Evolutionary conservation across 192 early-diverging fungal genomes (phyloP).

Genomic region (Allomyces javanicus): DNA sequence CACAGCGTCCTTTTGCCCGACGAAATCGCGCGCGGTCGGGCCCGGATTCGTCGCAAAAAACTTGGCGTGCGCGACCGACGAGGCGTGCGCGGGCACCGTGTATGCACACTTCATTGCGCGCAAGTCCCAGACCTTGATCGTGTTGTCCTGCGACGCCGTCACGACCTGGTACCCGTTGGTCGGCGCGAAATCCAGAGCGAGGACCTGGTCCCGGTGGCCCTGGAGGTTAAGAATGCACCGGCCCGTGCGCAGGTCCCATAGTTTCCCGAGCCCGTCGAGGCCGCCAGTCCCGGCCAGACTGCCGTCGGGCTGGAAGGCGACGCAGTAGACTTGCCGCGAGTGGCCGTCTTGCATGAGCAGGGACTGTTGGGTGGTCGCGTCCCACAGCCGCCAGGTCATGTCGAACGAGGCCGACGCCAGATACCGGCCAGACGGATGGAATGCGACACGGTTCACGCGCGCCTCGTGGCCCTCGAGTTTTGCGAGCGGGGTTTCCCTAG

Average conservation of each 20-base stretch:
- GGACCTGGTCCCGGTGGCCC: slow-evolving; percentile 80
- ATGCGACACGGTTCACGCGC: slow-evolving; percentile 66
- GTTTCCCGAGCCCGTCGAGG: slow-evolving; percentile 72
- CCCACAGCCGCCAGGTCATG: slow-evolving; percentile 93
- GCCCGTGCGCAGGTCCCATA: slow-evolving; percentile 92
- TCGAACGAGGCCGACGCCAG: slow-evolving; percentile 61
- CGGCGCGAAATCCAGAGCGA: slow-evolving; percentile 74
- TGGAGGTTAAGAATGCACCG: slow-evolving; percentile 68
- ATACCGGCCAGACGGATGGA: slow-evolving; percentile 74
- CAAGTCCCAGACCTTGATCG: slow-evolving; percentile 83
- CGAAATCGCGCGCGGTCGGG: slow-evolving; percentile 7
- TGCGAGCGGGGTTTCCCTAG: slow-evolving; percentile 48
- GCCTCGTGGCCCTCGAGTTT: slow-evolving; percentile 59
- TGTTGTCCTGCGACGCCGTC: slow-evolving; percentile 79
- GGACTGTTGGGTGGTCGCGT: slow-evolving; percentile 51
- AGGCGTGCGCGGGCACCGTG: slow-evolving; percentile 81
- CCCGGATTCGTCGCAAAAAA: slow-evolving; percentile 23
- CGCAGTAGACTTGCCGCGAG: slow-evolving; percentile 75
- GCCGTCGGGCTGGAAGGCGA: slow-evolving; percentile 83
- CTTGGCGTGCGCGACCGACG: slow-evolving; percentile 63
- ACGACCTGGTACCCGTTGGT: slow-evolving; percentile 59
- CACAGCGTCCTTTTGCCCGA: slow-evolving; percentile 13
- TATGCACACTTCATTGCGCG: slow-evolving; percentile 52
- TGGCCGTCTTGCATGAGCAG: slow-evolving; percentile 87
- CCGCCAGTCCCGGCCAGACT: slow-evolving; percentile 77